A percentile compares a stretch with the other conserved stretches of the same genome.
Evolutionary conservation across 2,329 filamentous ascomycete species (phyloP).

Genomic region (Emmonsiellopsis sp.): DNA sequence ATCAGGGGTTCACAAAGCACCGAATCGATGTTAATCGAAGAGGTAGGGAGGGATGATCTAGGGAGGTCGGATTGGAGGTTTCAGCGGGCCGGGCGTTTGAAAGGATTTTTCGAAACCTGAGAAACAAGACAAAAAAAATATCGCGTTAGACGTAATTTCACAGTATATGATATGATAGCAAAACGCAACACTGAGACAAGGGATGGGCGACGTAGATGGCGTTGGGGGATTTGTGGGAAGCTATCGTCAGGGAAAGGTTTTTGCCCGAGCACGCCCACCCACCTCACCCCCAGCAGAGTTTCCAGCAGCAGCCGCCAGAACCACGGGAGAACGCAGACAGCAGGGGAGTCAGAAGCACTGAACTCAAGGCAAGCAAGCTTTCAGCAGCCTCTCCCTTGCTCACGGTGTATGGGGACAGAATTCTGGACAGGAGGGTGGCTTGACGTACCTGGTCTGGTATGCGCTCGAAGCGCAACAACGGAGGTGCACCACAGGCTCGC

Average conservation of each 20-base stretch:
- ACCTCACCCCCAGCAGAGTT: background rate
- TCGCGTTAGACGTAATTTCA: background rate
- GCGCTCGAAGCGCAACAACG: slow-evolving; percentile 4
- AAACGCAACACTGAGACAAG: background rate
- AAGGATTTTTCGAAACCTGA: background rate
- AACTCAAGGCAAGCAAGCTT: background rate
- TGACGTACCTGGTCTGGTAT: slow-evolving; percentile 2
- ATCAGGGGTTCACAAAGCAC: slow-evolving; percentile 16
- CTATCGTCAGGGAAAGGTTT: background rate
- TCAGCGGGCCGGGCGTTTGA: background rate
- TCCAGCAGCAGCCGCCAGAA: background rate
- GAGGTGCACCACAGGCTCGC: background rate
- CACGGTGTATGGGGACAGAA: background rate
- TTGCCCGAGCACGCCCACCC: background rate
- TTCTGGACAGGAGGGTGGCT: background rate
- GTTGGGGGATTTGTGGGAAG: background rate
- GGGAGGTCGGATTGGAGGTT: slow-evolving; percentile 1
- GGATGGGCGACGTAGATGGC: background rate
- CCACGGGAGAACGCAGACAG: background rate
- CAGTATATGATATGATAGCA: background rate
- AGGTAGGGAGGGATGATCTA: background rate
- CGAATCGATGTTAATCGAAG: slow-evolving; percentile 2
- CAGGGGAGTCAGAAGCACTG: background rate
- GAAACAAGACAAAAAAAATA: background rate
- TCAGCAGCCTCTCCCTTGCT: background rate